Base-by-base conservation (phyloP, 2,329 filamentous ascomycete species). In the Aureobasidium mangrovei region DNA sequence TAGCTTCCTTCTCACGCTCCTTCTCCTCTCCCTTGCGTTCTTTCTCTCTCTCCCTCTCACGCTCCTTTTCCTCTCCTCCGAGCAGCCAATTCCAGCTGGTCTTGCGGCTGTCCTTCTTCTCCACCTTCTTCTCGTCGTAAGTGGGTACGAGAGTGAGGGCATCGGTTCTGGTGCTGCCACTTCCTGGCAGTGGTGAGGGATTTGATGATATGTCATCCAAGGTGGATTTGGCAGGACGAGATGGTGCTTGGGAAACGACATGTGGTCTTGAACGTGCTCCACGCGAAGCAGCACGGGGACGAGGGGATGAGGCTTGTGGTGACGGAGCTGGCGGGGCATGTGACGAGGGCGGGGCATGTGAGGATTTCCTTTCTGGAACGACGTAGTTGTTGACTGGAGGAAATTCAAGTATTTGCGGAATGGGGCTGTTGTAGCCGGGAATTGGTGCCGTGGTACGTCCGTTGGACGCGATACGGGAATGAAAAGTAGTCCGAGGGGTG, bases 51-150 rank as follows among this genome's bases (percentile, higher is more conserved):
- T 70, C 67, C 32, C 42, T 54, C 56, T 84, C 85, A 33, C 86
- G 81, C 62, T 84, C 85, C 57, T 91, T 85, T 53, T 91, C 87
- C 40, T 79, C 77, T 38, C 79, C 78, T 6, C 70, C 65, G 32
- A 91, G 78, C 61, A 94, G 82, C 85, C 86, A 91, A 61, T 88
- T 88, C 87, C 88, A 88, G 57, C 85, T 86, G 8, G 89, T 91
- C 66, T 93, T 95, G 57, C 84, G 80, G 2, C 74, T 76, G 7
- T 85, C 79, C 66, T 85, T 91, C 48, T 81, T 78, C 61, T 77
- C 63, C 62, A 86, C 88, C 67, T 82, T 86, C 53, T 93, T 87
- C 56, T 91, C 86, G 2, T 74, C 74, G 42, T 86, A 74, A 0
- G 85, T 91, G 0, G 90, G 88, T 49, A 93, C 90, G 60, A 90